A percentile compares a stretch with the other conserved stretches of the same genome.
Conservation (phyloP, 495 filamentous ascomycete genomes). For the Aspergillus nidulans region DNA sequence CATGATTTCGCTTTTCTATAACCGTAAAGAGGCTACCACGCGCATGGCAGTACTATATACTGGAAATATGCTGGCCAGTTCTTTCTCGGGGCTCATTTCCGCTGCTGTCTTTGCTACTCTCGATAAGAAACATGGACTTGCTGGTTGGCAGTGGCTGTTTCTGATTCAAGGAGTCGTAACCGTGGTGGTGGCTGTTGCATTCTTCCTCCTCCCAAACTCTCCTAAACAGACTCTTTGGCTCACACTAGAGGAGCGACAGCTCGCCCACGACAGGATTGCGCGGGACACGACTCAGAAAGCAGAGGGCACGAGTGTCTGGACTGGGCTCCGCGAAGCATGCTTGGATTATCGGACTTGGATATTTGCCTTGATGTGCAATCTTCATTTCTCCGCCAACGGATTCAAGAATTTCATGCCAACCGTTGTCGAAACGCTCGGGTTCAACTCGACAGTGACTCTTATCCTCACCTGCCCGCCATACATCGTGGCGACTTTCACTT, state of each 20-base stretch:
- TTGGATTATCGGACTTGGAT: conserved; percentile 37
- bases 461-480: conserved; percentile 53
- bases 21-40: conserved; percentile 32
- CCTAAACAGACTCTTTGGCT: conserved; percentile 31
- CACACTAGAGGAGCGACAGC: conserved; percentile 29
- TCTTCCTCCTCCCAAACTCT: conserved; percentile 52
- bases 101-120: conserved; percentile 20
- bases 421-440: conserved; percentile 27
- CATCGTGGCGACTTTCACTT: conserved; percentile 41
- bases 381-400: conserved; percentile 31
- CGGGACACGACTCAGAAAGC: conserved; percentile 12
- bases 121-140: conserved; percentile 18
- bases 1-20: conserved; percentile 36
- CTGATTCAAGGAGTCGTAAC: conserved; percentile 41
- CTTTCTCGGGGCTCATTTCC: conserved; percentile 27
- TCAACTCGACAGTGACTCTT: conserved; percentile 43
- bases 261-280: conserved; percentile 31
- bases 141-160: conserved; percentile 32
- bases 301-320: conserved; percentile 19
- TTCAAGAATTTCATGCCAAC: conserved; percentile 54
- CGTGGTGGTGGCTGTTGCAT: conserved; percentile 30
- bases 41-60: conserved; percentile 25
- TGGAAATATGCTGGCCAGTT: conserved; percentile 21
- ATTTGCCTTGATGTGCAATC: conserved; percentile 22
- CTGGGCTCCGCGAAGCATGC: conserved; percentile 32